A percentile compares a stretch with the other conserved stretches of the same genome.
Conservation (phyloP, 2,329 filamentous ascomycete species). For the Aotearoamyces nothofagi region DNA sequence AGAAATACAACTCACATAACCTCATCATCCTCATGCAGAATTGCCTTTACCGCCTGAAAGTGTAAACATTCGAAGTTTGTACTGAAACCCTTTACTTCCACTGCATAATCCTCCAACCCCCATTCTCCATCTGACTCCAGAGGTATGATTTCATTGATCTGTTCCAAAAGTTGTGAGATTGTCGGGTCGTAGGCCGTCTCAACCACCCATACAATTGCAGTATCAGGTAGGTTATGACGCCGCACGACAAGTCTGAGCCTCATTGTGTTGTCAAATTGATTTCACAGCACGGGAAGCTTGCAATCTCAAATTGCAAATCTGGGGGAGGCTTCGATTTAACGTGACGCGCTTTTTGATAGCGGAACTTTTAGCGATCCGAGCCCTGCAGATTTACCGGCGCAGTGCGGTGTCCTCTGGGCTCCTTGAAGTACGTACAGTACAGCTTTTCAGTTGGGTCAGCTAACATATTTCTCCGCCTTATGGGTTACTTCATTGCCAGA, state of each 20-base stretch:
- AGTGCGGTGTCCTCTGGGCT: too few relatives aligned
- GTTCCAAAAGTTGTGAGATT: constrained; percentile 59
- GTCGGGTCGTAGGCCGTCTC: constrained; percentile 44
- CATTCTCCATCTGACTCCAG: constrained; percentile 61
- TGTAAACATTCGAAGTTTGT: constrained; percentile 79
- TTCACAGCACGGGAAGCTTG: too few relatives aligned
- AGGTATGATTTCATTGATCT: constrained; percentile 67
- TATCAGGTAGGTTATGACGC: constrained; percentile 58
- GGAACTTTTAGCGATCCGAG: too few relatives aligned
- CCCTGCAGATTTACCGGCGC: too few relatives aligned
- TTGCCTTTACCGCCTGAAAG: constrained; percentile 54
- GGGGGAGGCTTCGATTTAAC: too few relatives aligned
- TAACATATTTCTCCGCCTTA: too few relatives aligned
- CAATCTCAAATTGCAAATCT: too few relatives aligned
- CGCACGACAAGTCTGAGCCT: constrained; percentile 61
- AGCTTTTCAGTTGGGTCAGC: too few relatives aligned
- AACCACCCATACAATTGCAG: constrained; percentile 58
- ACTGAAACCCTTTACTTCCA: constrained; percentile 46
- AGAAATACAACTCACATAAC: constrained; percentile 44
- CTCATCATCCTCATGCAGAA: constrained; percentile 73
- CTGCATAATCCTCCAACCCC: constrained; percentile 81
- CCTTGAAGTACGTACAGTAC: too few relatives aligned
- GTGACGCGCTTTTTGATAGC: too few relatives aligned
- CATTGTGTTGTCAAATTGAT: too few relatives aligned
- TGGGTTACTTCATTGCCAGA: too few relatives aligned